Evolutionary conservation across 2,329 filamentous ascomycete genomes (phyloP).

Genomic region (Amauroascus verrucosus): DNA sequence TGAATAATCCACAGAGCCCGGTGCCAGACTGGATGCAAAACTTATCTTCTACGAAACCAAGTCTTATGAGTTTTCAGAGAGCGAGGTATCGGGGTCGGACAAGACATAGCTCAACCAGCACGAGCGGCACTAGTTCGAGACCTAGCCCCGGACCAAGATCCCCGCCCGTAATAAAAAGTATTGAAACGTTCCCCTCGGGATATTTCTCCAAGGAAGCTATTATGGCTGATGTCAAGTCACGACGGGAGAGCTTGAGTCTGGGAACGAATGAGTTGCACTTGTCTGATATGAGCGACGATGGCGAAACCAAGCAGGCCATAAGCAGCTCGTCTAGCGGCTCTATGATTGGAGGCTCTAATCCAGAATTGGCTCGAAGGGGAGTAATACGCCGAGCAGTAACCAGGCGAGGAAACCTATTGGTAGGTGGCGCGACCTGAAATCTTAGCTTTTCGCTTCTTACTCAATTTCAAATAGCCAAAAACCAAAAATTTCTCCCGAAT

Average conservation of each 20-base stretch:
- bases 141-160: constrained; percentile 63
- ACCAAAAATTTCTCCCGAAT: constrained; percentile 93
- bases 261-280: constrained; percentile 83
- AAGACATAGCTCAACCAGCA: constrained; percentile 59
- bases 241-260: constrained; percentile 81
- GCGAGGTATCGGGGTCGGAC: constrained; percentile 49
- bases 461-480: constrained; percentile 58
- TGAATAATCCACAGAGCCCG: constrained; percentile 41
- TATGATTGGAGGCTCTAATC: constrained; percentile 23
- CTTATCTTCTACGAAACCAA: constrained; percentile 61
- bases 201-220: constrained; percentile 46
- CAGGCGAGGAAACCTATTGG: constrained; percentile 75
- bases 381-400: constrained; percentile 78
- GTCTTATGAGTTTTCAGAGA: constrained; percentile 68
- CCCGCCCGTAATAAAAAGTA: constrained; percentile 54
- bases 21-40: constrained; percentile 54
- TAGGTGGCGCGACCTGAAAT: constrained; percentile 39
- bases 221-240: constrained; percentile 43
- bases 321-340: constrained; percentile 25
- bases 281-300: constrained; percentile 66
- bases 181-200: constrained; percentile 43
- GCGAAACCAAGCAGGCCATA: constrained; percentile 43
- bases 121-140: constrained; percentile 58
- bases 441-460: constrained; percentile 5
- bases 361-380: constrained; percentile 53